Conservation (phyloP, 192 early-diverging fungal genomes). For the Podila horticola region DNA sequence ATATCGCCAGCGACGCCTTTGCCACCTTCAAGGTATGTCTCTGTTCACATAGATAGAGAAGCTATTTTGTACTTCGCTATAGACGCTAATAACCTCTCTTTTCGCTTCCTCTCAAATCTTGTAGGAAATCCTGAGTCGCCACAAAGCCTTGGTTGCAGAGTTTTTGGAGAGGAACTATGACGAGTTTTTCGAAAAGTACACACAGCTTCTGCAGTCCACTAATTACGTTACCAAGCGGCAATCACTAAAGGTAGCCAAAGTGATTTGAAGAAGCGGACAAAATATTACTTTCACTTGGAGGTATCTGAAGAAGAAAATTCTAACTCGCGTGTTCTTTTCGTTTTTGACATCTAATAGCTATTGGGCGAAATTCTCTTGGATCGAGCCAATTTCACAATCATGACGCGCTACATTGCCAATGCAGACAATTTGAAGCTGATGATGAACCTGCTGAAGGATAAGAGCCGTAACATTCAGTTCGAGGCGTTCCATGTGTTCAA, state of each 20-base stretch:
- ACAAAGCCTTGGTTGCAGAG: slow-evolving; percentile 90
- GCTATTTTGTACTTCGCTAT: not conserved
- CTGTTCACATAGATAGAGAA: not conserved
- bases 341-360: slow-evolving; percentile 60
- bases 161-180: slow-evolving; percentile 94
- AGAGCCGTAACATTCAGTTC: slow-evolving; percentile 98
- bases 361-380: slow-evolving; percentile 98
- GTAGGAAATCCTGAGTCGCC: slow-evolving; percentile 92
- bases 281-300: not conserved
- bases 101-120: not conserved
- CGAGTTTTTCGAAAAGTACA: slow-evolving; percentile 90
- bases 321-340: not conserved
- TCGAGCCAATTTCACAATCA: slow-evolving; percentile 93
- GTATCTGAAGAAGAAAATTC: not conserved
- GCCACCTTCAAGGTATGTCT: slow-evolving; percentile 89
- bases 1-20: slow-evolving; percentile 98
- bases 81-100: not conserved
- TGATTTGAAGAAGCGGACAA: not conserved
- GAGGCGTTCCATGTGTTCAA: slow-evolving; percentile 99
- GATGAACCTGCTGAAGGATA: slow-evolving; percentile 97
- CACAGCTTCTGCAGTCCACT: slow-evolving; percentile 81
- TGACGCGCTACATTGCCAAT: slow-evolving; percentile 93
- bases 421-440: slow-evolving; percentile 96
- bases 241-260: slow-evolving; percentile 90
- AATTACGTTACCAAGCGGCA: slow-evolving; percentile 99